These are phyloP conservation scores for Euphorbia celastroides DNA, from an alignment of 441 rosid genomes.

Conservation along the genomic window DNA sequence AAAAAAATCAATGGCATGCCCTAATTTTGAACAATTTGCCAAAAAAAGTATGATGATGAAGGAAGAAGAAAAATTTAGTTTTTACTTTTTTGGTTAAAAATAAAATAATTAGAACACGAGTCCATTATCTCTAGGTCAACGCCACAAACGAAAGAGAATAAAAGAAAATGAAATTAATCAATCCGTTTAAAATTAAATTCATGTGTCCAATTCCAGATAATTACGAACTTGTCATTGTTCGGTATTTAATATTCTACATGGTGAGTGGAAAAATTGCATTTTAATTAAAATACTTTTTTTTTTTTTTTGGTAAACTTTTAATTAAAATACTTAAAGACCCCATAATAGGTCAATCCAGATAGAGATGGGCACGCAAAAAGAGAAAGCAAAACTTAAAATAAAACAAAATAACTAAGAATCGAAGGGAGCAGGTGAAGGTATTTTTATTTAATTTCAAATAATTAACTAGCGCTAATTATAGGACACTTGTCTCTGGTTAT, in stretches of 20 bases:
- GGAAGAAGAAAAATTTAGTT: no score
- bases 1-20: no score
- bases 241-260: slow-evolving; percentile 10
- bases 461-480: no score
- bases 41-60: no score
- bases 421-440: background rate
- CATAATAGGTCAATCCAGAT: slow-evolving; percentile 27
- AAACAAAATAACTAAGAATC: no score
- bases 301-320: no score
- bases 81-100: no score
- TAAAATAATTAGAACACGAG: slow-evolving; percentile 13
- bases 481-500: no score
- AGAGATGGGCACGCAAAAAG: slow-evolving; percentile 17
- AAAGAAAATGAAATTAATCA: slow-evolving; percentile 1
- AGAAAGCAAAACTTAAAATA: background rate
- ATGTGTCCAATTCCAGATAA: slow-evolving; percentile 29
- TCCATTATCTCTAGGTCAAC: slow-evolving; percentile 30
- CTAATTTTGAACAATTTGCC: no score
- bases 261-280: slow-evolving; percentile 11
- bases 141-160: no score
- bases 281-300: slow-evolving; percentile 5
- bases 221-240: slow-evolving; percentile 21
- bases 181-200: slow-evolving; percentile 3
- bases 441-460: no score
- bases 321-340: background rate